A percentile compares a stretch with the other conserved stretches of the same genome.
Evolutionary conservation across 179 eudicot genomes (phyloP).

Genomic region (Corrigiola litoralis): DNA sequence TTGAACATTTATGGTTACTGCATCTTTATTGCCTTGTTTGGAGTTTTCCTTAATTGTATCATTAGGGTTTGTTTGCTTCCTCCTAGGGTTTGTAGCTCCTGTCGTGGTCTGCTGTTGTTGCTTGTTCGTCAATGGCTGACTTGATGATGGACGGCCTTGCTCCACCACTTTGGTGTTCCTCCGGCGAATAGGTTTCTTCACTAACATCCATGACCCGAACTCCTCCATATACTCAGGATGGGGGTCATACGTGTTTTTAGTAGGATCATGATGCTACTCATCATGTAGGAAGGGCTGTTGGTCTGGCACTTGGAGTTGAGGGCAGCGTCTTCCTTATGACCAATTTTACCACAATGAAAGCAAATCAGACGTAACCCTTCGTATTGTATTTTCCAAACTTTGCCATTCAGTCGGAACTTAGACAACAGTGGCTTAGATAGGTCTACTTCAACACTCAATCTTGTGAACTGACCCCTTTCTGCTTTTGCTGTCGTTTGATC

Average conservation of each 20-base stretch:
- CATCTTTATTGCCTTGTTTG: too few species aligned
- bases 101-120: too few species aligned
- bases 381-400: background rate
- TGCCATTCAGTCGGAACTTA: background rate
- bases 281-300: too few species aligned
- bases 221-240: background rate
- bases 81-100: too few species aligned
- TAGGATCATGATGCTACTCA: too few species aligned
- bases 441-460: background rate
- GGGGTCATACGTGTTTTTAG: too few species aligned
- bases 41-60: too few species aligned
- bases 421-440: background rate
- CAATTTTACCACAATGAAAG: background rate
- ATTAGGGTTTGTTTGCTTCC: too few species aligned
- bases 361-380: background rate
- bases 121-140: too few species aligned
- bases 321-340: background rate
- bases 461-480: background rate
- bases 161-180: background rate
- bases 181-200: background rate
- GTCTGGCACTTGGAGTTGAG: too few species aligned
- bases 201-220: background rate
- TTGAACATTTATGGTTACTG: too few species aligned
- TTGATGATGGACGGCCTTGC: too few species aligned
- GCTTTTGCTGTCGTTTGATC: background rate